A percentile compares a stretch with the other conserved stretches of the same genome.
These are phyloP conservation scores for Hypoxylon sp. DNA, from an alignment of 2,329 filamentous ascomycete genomes.

Conservation along the genomic window DNA sequence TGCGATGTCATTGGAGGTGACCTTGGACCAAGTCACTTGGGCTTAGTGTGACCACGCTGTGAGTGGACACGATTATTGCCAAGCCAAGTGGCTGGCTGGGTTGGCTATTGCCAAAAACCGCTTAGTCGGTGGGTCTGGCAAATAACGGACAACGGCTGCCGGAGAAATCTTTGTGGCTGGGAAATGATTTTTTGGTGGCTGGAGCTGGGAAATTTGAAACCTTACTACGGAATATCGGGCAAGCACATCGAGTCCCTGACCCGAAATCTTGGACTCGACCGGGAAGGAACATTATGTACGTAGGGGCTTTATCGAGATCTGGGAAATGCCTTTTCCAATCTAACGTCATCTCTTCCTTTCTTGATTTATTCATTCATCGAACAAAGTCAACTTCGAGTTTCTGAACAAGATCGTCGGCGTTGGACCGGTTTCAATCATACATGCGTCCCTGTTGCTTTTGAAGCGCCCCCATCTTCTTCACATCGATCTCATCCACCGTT, in stretches of 20 bases:
- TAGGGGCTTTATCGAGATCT: slow-evolving; percentile 17
- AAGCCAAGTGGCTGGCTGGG: slow-evolving; percentile 31
- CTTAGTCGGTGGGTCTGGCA: slow-evolving; percentile 5
- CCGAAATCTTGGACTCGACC: slow-evolving; percentile 30
- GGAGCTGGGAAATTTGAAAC: slow-evolving; percentile 9
- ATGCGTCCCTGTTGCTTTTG: not conserved
- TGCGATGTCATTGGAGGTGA: slow-evolving; percentile 22
- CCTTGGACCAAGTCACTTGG: slow-evolving; percentile 6
- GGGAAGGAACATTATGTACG: slow-evolving; percentile 29
- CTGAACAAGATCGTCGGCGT: not conserved
- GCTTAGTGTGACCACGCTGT: not conserved
- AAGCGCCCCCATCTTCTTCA: not conserved
- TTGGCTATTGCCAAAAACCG: not conserved
- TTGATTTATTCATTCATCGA: not conserved
- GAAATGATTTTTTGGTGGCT: slow-evolving; percentile 23
- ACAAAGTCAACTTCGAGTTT: not conserved
- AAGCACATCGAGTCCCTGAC: slow-evolving; percentile 1
- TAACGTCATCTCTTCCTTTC: slow-evolving; percentile 14
- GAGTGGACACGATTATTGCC: slow-evolving; percentile 28
- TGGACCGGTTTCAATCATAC: not conserved
- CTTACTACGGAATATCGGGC: not conserved
- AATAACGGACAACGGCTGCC: slow-evolving; percentile 8
- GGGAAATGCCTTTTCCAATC: not conserved
- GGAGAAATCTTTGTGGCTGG: slow-evolving; percentile 34
- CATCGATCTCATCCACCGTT: not conserved